phyloP scores from a whole-genome alignment of 495 filamentous ascomycete species.

The Entonaema liquescens region DNA sequence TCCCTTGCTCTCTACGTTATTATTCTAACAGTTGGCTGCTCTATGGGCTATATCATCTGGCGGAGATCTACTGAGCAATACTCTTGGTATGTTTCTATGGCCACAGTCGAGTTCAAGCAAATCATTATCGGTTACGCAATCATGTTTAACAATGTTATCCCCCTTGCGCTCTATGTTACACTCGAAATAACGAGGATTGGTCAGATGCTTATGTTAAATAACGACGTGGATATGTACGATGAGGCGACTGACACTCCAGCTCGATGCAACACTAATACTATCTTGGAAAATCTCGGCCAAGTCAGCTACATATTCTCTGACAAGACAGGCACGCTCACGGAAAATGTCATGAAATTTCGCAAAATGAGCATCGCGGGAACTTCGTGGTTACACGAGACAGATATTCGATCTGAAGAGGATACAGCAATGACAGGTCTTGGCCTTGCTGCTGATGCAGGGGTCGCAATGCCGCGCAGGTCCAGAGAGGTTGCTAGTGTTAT shows the following conservation, averaged over 20 bases:
- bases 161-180: conserved; percentile 86
- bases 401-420: conserved; percentile 62
- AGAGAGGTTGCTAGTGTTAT: conserved; percentile 38
- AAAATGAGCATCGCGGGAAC: conserved; percentile 89
- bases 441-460: conserved; percentile 2
- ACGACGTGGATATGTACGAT: conserved; percentile 91
- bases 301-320: conserved; percentile 93
- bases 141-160: conserved; percentile 91
- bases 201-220: conserved; percentile 79
- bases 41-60: conserved; percentile 83
- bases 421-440: conserved; percentile 8
- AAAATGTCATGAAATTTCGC: conserved; percentile 91
- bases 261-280: conserved; percentile 88
- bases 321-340: conserved; percentile 92
- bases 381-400: conserved; percentile 82
- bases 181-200: conserved; percentile 88
- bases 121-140: conserved; percentile 90
- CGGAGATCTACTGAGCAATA: conserved; percentile 64
- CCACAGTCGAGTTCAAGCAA: conserved; percentile 74
- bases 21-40: conserved; percentile 75
- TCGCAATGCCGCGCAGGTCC: conserved; percentile 29
- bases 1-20: conserved; percentile 81
- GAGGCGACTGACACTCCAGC: conserved; percentile 81
- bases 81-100: conserved; percentile 77
- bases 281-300: conserved; percentile 91